phyloP scores from a whole-genome alignment of 345 rosid genomes.

The Populus simonii region DNA sequence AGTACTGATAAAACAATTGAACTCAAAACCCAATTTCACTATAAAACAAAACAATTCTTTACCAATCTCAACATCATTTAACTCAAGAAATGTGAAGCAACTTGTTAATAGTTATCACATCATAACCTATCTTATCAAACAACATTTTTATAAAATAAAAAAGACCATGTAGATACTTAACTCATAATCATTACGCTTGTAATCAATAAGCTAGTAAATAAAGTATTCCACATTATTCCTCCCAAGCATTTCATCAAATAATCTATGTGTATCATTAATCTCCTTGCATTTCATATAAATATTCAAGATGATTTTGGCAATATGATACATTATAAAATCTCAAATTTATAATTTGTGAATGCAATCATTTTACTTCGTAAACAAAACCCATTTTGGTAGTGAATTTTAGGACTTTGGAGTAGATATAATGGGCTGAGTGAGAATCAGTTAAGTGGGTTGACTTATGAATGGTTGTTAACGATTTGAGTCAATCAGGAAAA shows the following conservation, averaged over 20 bases:
- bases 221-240: slow-evolving; percentile 65
- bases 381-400: slow-evolving; percentile 32
- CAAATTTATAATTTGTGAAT: slow-evolving; percentile 37
- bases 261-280: slow-evolving; percentile 26
- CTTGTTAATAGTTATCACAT: slow-evolving; percentile 50
- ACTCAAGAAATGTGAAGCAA: slow-evolving; percentile 46
- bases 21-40: slow-evolving; percentile 49
- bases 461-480: background rate
- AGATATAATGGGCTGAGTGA: slow-evolving; percentile 1
- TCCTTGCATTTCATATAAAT: slow-evolving; percentile 38
- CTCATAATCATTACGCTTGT: slow-evolving; percentile 4
- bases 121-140: slow-evolving; percentile 33
- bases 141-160: slow-evolving; percentile 47
- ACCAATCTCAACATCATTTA: slow-evolving; percentile 37
- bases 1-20: slow-evolving; percentile 40
- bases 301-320: slow-evolving; percentile 50
- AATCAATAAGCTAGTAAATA: slow-evolving; percentile 40
- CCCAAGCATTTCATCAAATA: slow-evolving; percentile 65
- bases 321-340: slow-evolving; percentile 38
- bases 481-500: slow-evolving; percentile 1
- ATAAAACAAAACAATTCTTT: slow-evolving; percentile 48
- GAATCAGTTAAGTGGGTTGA: slow-evolving; percentile 3
- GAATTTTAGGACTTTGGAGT: slow-evolving; percentile 35
- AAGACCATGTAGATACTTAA: slow-evolving; percentile 21
- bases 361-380: slow-evolving; percentile 37